phyloP scores from a whole-genome alignment of 1,284 basidiomycete species.

The Ganoderma leucocontextum region DNA sequence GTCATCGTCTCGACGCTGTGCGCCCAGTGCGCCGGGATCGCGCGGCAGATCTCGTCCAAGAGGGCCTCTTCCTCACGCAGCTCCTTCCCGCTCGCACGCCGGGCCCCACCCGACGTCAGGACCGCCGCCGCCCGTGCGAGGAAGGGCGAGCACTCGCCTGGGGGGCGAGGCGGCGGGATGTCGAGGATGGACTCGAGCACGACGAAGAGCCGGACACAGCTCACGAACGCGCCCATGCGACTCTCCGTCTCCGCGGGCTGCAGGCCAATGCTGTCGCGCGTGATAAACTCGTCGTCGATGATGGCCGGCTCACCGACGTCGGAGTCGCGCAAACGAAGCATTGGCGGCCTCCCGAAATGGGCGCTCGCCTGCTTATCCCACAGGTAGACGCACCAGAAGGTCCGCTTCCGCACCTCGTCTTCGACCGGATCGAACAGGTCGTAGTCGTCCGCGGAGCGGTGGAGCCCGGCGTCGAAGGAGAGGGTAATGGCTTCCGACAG shows the following conservation, averaged over 20 bases:
- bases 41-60: constrained; percentile 79
- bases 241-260: constrained; percentile 77
- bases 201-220: constrained; percentile 78
- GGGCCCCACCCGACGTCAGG: constrained; percentile 51
- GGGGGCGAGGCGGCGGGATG: constrained; percentile 68
- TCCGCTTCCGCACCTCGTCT: constrained; percentile 88
- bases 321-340: constrained; percentile 86
- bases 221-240: constrained; percentile 83
- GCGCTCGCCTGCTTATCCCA: constrained; percentile 92
- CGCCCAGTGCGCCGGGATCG: constrained; percentile 80
- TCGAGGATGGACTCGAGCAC: constrained; percentile 85
- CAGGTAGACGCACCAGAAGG: constrained; percentile 93
- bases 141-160: constrained; percentile 63
- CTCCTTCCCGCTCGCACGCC: constrained; percentile 61
- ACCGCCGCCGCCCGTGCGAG: constrained; percentile 64
- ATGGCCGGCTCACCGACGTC: constrained; percentile 85
- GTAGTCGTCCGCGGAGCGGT: constrained; percentile 88
- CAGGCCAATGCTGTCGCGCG: constrained; percentile 70
- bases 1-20: constrained; percentile 83
- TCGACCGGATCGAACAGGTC: constrained; percentile 89
- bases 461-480: constrained; percentile 86
- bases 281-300: constrained; percentile 90
- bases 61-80: constrained; percentile 82
- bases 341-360: constrained; percentile 86
- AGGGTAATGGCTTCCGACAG: constrained; percentile 87